Percentiles rank a stretch among this genome's conserved stretches.
Evolutionary conservation across 352 stramenopile species (phyloP).

Genomic region (Globisporangium solare): DNA sequence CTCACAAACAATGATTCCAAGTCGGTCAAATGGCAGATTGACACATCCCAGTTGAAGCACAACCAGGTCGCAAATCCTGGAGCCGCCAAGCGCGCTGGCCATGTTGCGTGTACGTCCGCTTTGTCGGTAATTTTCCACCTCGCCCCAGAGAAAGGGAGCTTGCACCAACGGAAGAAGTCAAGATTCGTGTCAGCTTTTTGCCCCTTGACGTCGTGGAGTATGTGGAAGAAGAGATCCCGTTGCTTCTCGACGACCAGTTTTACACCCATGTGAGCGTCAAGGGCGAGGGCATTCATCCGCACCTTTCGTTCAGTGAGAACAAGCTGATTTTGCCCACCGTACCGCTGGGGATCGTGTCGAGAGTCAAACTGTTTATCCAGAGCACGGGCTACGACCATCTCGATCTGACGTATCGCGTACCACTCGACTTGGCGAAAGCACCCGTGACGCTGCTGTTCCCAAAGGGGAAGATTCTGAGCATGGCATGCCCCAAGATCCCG

Average conservation of each 20-base stretch:
- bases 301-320: constrained; percentile 87
- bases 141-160: constrained; percentile 74
- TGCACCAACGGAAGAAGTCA: constrained; percentile 64
- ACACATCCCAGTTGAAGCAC: constrained; percentile 40
- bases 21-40: constrained; percentile 76
- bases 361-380: constrained; percentile 64
- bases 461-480: constrained; percentile 82
- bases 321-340: constrained; percentile 87
- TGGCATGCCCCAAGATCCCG: constrained; percentile 71
- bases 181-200: constrained; percentile 84
- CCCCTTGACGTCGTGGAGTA: constrained; percentile 79
- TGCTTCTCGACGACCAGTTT: constrained; percentile 60
- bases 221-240: constrained; percentile 57
- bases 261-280: constrained; percentile 83
- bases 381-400: constrained; percentile 92
- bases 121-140: constrained; percentile 69
- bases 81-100: constrained; percentile 24
- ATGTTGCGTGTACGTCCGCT: constrained; percentile 27
- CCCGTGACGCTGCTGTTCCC: constrained; percentile 88
- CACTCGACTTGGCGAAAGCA: constrained; percentile 69
- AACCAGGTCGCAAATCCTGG: constrained; percentile 13
- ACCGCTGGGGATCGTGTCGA: constrained; percentile 74
- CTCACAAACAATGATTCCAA: constrained; percentile 70
- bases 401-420: constrained; percentile 79
- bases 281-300: constrained; percentile 87